phyloP scores from a whole-genome alignment of 2,329 filamentous ascomycete genomes.

The Karstenula rhodostoma region DNA sequence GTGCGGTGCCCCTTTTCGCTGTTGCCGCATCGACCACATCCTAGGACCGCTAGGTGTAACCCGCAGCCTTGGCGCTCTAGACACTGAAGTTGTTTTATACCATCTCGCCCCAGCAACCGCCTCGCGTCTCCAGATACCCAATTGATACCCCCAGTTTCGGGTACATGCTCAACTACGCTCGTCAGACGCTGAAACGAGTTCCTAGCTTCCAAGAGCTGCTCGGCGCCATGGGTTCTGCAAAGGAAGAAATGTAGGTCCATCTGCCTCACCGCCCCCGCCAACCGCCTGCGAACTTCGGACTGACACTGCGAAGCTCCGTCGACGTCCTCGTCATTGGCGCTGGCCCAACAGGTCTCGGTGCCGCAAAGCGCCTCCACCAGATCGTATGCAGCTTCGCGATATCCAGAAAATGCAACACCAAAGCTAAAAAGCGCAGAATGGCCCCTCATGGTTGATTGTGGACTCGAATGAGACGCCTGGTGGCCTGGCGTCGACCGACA shows the following conservation, averaged over 20 bases:
- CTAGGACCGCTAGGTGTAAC: constrained; percentile 8
- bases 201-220: constrained; percentile 53
- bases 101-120: constrained; percentile 24
- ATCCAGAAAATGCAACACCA: constrained; percentile 19
- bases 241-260: constrained; percentile 50
- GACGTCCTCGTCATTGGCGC: constrained; percentile 98
- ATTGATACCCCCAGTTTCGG: constrained; percentile 30
- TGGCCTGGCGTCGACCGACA: constrained; percentile 94
- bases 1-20: constrained; percentile 35
- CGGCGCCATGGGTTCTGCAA: constrained; percentile 50
- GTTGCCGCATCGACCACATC: constrained; percentile 20
- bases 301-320: constrained; percentile 71
- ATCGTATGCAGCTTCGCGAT: constrained; percentile 69
- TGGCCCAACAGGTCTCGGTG: constrained; percentile 95
- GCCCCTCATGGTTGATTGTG: constrained; percentile 94
- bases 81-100: constrained; percentile 27
- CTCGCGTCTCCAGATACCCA: constrained; percentile 20
- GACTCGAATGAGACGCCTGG: constrained; percentile 92
- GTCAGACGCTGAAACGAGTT: constrained; percentile 51
- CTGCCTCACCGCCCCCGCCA: constrained; percentile 39
- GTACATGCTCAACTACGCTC: constrained; percentile 51
- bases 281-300: constrained; percentile 18
- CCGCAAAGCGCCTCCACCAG: constrained; percentile 97
- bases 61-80: background rate
- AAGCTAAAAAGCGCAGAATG: constrained; percentile 67